A percentile compares a stretch with the other conserved stretches of the same genome.
Evolutionary conservation across 306 rosid species (phyloP).

Genomic region (Lablab purpureus): DNA sequence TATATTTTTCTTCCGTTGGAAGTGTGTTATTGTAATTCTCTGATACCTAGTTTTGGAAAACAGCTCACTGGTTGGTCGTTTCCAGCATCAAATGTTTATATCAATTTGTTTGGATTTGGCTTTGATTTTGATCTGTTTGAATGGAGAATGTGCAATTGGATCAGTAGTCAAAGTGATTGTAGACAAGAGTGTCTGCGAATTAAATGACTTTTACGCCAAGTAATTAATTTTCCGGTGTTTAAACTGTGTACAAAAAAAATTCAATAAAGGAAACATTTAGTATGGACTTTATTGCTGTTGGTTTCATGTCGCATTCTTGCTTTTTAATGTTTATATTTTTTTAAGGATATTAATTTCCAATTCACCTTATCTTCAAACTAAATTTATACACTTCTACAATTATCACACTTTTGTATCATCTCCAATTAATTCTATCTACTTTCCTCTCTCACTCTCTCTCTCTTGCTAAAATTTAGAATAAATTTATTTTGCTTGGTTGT

Average conservation of each 20-base stretch:
- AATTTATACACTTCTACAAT: not conserved
- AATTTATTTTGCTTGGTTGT: conserved; percentile 28
- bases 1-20: conserved; percentile 10
- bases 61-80: conserved; percentile 7
- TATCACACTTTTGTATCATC: conserved; percentile 45
- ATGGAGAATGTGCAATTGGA: conserved; percentile 38
- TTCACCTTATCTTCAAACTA: not conserved
- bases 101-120: conserved; percentile 45
- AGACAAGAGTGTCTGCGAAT: conserved; percentile 40
- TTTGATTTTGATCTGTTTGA: conserved; percentile 28
- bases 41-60: conserved; percentile 46
- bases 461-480: not conserved
- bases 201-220: conserved; percentile 40
- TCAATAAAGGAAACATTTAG: conserved; percentile 58
- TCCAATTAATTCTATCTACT: conserved; percentile 13
- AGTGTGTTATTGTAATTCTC: conserved; percentile 41
- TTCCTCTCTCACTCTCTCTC: conserved; percentile 6
- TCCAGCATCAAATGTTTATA: conserved; percentile 55
- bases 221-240: conserved; percentile 42
- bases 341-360: not conserved
- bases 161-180: conserved; percentile 40
- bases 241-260: conserved; percentile 37
- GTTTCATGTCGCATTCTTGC: conserved; percentile 63
- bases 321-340: conserved; percentile 33
- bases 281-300: conserved; percentile 63